Evolutionary conservation across 805 yeast genomes (phyloP).

Genomic region (Clavispora vitiphila): DNA sequence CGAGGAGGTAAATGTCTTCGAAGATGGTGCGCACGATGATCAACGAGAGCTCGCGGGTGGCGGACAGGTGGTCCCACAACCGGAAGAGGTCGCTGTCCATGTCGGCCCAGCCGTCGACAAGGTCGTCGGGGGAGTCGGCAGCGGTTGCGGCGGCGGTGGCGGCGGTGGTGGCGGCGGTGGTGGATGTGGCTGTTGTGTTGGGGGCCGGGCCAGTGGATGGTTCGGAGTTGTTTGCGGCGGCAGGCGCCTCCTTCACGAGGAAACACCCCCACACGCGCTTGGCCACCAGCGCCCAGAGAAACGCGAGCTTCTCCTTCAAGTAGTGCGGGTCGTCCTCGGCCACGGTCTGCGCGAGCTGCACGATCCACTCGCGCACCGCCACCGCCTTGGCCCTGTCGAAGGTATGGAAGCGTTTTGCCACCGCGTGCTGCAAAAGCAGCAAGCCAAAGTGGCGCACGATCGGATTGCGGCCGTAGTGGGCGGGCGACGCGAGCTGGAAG

Average conservation of each 20-base stretch:
- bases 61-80: conserved; percentile 64
- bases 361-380: conserved; percentile 78
- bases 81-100: conserved; percentile 78
- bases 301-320: conserved; percentile 83
- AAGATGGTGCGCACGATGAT: conserved; percentile 80
- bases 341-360: conserved; percentile 65
- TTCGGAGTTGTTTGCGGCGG: conserved; percentile 22
- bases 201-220: too few relatives aligned
- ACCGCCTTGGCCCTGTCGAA: conserved; percentile 51
- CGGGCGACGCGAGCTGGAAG: conserved; percentile 69
- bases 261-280: conserved; percentile 87
- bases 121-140: conserved; percentile 24
- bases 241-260: conserved; percentile 36
- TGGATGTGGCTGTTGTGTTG: background rate
- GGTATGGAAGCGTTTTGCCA: conserved; percentile 52
- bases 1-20: conserved; percentile 88
- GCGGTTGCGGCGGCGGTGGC: background rate
- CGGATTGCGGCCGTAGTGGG: conserved; percentile 51
- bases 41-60: conserved; percentile 70
- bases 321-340: conserved; percentile 76
- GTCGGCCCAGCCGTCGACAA: conserved; percentile 69
- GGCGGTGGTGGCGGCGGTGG: conserved; percentile 18
- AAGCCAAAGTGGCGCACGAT: conserved; percentile 89
- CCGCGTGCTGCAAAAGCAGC: conserved; percentile 69
- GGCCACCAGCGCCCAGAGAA: conserved; percentile 86